Conservation (phyloP, 495 filamentous ascomycete genomes). For the Aspergillus taichungensis region DNA sequence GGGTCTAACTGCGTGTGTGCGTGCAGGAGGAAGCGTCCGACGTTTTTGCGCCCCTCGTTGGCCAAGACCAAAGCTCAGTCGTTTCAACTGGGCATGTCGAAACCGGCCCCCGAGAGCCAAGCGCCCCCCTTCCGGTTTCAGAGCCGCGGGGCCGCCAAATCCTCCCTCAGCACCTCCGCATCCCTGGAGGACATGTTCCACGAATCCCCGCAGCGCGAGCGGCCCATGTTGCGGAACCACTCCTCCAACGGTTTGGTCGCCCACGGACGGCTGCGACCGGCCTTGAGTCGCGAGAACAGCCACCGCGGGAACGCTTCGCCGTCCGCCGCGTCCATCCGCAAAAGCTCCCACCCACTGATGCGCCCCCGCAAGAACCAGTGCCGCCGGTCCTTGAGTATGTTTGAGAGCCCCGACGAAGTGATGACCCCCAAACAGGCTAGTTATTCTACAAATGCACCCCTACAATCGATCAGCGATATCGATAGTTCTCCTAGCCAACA, state of each 20-base stretch:
- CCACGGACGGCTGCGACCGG: constrained; percentile 51
- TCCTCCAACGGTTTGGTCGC: constrained; percentile 31
- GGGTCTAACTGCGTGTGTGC: constrained; percentile 13
- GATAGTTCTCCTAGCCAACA: constrained; percentile 59
- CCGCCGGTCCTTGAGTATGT: constrained; percentile 92
- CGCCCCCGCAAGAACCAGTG: constrained; percentile 75
- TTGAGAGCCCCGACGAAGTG: constrained; percentile 81
- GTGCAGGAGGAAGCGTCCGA: constrained; percentile 31
- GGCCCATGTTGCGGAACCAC: constrained; percentile 24
- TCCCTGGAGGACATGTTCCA: constrained; percentile 72
- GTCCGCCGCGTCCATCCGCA: constrained; percentile 56
- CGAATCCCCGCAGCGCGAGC: constrained; percentile 68
- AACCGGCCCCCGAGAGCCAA: constrained; percentile 45
- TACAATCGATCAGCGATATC: constrained; percentile 71
- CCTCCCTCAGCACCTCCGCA: constrained; percentile 46
- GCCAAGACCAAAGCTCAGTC: constrained; percentile 36
- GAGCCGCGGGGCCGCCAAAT: constrained; percentile 41
- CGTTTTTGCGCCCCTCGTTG: constrained; percentile 33
- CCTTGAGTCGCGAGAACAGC: constrained; percentile 41
- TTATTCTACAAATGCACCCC: constrained; percentile 41
- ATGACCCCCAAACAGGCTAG: constrained; percentile 60
- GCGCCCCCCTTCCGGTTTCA: constrained; percentile 71
- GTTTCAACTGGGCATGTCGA: constrained; percentile 29
- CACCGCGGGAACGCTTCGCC: constrained; percentile 64
- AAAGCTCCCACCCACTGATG: constrained; percentile 58